Conservation (phyloP, 192 early-diverging fungal genomes). For the Backusella parvicylindrica region DNA sequence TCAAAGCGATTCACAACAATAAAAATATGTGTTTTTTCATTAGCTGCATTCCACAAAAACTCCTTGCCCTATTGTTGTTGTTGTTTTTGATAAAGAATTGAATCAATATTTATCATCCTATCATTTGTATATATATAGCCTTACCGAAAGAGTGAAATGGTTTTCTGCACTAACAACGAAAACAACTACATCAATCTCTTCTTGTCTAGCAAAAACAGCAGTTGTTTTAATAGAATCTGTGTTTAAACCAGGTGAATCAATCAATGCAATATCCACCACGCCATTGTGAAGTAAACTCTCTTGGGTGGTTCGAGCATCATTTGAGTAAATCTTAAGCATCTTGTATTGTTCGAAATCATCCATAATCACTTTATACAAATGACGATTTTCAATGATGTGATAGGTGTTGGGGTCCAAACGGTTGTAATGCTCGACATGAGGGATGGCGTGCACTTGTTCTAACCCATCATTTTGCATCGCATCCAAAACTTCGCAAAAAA, state of each 20-base stretch:
- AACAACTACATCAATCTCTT: slow-evolving; percentile 98
- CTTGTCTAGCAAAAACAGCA: slow-evolving; percentile 93
- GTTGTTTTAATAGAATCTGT: slow-evolving; percentile 97
- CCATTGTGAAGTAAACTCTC: background rate
- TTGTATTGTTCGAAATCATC: slow-evolving; percentile 83
- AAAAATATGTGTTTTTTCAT: slow-evolving; percentile 98
- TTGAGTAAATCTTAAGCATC: slow-evolving; percentile 89
- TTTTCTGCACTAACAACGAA: slow-evolving; percentile 99
- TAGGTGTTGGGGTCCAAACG: slow-evolving; percentile 70
- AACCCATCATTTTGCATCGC: slow-evolving; percentile 79
- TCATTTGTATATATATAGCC: slow-evolving; percentile 13
- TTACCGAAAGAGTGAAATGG: slow-evolving; percentile 95
- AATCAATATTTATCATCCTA: background rate
- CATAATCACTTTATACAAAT: slow-evolving; percentile 82
- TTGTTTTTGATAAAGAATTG: background rate
- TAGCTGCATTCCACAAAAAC: slow-evolving; percentile 94
- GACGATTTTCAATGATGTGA: slow-evolving; percentile 59
- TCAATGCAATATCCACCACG: slow-evolving; percentile 93
- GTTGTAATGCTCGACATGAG: slow-evolving; percentile 63
- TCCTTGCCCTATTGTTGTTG: slow-evolving; percentile 72
- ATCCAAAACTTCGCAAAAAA: slow-evolving; percentile 96
- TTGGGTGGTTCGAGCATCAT: slow-evolving; percentile 52
- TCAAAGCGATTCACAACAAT: slow-evolving; percentile 99
- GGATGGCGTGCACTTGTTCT: slow-evolving; percentile 92
- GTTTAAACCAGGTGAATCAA: slow-evolving; percentile 99